Conservation (phyloP, 495 filamentous ascomycete species). For the Aspergillus asperescens region DNA sequence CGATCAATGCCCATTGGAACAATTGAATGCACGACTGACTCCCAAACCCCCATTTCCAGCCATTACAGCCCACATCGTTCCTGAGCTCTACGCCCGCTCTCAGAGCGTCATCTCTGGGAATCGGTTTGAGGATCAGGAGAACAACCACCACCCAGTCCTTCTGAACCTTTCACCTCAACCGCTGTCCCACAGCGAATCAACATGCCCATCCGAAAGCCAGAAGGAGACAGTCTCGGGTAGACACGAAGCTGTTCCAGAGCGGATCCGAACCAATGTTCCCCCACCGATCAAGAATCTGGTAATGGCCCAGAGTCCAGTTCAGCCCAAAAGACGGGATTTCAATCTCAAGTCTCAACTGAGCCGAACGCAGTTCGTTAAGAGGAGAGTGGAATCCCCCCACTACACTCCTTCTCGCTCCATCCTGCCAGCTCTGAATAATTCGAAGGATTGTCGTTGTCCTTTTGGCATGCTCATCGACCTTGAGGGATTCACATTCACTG, state of each 20-base stretch:
- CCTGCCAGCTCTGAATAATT: no score
- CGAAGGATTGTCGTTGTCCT: not conserved
- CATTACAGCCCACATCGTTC: no score
- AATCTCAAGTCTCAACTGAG: not conserved
- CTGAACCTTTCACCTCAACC: not conserved
- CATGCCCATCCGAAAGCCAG: not conserved
- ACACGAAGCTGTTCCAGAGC: constrained; percentile 17
- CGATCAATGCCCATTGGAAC: no score
- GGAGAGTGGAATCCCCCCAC: no score
- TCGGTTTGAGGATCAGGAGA: not conserved
- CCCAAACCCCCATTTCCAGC: no score
- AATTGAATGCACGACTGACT: not conserved
- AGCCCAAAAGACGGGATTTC: not conserved
- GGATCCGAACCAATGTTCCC: constrained; percentile 12
- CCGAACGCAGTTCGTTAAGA: no score
- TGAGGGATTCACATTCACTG: not conserved
- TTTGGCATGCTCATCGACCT: not conserved
- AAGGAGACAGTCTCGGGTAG: constrained; percentile 20
- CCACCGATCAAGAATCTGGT: constrained; percentile 6
- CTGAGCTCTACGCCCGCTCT: no score
- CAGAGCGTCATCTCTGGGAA: no score
- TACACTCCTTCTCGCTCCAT: no score
- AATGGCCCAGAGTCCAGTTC: no score
- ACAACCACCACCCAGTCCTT: not conserved
- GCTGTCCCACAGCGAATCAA: not conserved